Conservation (phyloP, 805 yeast genomes). For the Spathaspora sp. region DNA sequence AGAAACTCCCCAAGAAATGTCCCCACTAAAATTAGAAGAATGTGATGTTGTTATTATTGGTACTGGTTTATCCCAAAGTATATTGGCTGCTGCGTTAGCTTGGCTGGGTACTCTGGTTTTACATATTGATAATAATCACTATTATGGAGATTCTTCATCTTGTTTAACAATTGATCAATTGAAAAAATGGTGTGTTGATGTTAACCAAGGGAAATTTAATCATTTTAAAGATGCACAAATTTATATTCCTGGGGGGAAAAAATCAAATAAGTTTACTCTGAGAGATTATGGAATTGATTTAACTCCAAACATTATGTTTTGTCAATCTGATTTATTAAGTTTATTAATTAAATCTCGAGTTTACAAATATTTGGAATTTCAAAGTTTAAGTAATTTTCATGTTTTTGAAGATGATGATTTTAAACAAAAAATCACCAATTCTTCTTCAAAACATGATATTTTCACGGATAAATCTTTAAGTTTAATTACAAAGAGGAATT, state of each 20-base stretch:
- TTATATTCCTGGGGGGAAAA: slow-evolving; percentile 64
- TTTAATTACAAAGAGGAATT: slow-evolving; percentile 69
- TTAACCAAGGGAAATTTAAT: slow-evolving; percentile 45
- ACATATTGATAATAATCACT: slow-evolving; percentile 79
- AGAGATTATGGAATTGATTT: slow-evolving; percentile 85
- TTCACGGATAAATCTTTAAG: slow-evolving; percentile 83
- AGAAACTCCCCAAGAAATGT: slow-evolving; percentile 65
- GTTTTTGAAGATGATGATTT: slow-evolving; percentile 91
- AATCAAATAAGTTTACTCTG: slow-evolving; percentile 49
- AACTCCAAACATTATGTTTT: slow-evolving; percentile 82
- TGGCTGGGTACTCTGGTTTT: slow-evolving; percentile 98
- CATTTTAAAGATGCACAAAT: slow-evolving; percentile 70
- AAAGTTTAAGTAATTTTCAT: slow-evolving; percentile 82
- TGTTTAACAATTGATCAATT: slow-evolving; percentile 85
- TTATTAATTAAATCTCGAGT: slow-evolving; percentile 81
- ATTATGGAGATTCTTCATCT: slow-evolving; percentile 87
- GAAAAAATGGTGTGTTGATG: slow-evolving; percentile 74
- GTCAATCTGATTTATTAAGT: slow-evolving; percentile 81
- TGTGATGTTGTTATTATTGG: slow-evolving; percentile 91
- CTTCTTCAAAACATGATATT: slow-evolving; percentile 79
- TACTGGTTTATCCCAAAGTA: slow-evolving; percentile 85
- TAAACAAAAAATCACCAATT: slow-evolving; percentile 68
- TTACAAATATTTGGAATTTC: slow-evolving; percentile 87
- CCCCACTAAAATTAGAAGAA: slow-evolving; percentile 51
- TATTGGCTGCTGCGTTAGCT: slow-evolving; percentile 88